phyloP scores from a whole-genome alignment of 805 yeast species.

The Ogataea pignaliae region DNA sequence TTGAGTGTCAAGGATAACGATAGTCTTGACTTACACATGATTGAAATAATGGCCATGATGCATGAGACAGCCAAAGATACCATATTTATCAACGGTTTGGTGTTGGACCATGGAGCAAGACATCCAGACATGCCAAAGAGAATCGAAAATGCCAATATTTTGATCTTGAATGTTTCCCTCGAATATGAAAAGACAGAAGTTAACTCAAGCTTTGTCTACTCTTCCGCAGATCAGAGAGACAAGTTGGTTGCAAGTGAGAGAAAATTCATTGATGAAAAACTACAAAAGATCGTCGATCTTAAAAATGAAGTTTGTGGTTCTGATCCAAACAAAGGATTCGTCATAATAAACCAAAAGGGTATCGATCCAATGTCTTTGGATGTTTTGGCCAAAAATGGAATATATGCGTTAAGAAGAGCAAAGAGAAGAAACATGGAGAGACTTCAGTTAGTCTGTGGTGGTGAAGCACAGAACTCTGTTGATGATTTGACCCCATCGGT shows the following conservation, averaged over 20 bases:
- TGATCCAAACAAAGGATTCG: constrained; percentile 73
- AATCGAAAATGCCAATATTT: constrained; percentile 75
- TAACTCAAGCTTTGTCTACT: constrained; percentile 91
- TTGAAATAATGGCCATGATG: constrained; percentile 98
- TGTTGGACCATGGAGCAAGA: constrained; percentile 96
- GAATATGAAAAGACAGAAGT: constrained; percentile 98
- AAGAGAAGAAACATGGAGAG: constrained; percentile 99
- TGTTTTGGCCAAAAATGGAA: constrained; percentile 86
- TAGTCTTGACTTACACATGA: constrained; percentile 87
- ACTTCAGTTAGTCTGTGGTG: constrained; percentile 92
- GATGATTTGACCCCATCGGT: constrained; percentile 81
- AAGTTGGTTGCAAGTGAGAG: constrained; percentile 91
- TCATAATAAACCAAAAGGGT: constrained; percentile 95
- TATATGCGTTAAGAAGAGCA: constrained; percentile 93
- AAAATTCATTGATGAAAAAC: constrained; percentile 88
- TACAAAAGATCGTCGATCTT: constrained; percentile 84
- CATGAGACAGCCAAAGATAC: constrained; percentile 84
- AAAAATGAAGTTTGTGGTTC: constrained; percentile 87
- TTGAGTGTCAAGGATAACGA: constrained; percentile 57
- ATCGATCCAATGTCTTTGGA: constrained; percentile 98
- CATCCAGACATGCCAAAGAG: constrained; percentile 98
- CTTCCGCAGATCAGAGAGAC: constrained; percentile 94
- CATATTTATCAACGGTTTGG: constrained; percentile 78
- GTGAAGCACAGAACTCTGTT: constrained; percentile 95
- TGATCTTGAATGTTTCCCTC: constrained; percentile 87